These are phyloP conservation scores for Lepiota venenata DNA, from an alignment of 768 basidiomycete species.

Conservation along the genomic window DNA sequence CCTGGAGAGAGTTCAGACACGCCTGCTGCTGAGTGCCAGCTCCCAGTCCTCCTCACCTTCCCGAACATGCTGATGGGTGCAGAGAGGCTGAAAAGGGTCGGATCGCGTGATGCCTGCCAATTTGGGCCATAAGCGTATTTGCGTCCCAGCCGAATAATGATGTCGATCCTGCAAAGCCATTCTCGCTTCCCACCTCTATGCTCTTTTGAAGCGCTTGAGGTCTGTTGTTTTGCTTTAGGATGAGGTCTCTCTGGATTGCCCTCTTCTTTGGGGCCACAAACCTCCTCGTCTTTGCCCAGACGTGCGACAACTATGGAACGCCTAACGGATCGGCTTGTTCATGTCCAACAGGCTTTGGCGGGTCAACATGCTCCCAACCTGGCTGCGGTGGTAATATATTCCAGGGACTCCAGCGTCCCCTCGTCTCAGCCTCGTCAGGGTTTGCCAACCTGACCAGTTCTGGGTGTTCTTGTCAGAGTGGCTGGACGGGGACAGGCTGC, in stretches of 20 bases:
- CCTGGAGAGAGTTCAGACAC: conserved; percentile 24
- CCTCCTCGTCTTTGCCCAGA: conserved; percentile 27
- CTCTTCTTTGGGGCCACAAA: conserved; percentile 17
- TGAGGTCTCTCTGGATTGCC: conserved; percentile 1
- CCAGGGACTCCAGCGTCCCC: conserved; percentile 58
- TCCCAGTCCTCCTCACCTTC: conserved; percentile 26
- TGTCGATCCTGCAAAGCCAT: no score
- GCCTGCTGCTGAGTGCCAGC: no score
- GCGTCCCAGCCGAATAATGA: no score
- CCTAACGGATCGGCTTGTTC: conserved; percentile 55
- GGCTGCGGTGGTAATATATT: conserved; percentile 83
- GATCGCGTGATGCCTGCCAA: conserved; percentile 1
- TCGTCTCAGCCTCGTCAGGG: conserved; percentile 39
- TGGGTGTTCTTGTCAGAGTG: conserved; percentile 65
- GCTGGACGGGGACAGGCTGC: conserved; percentile 78
- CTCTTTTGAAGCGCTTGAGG: not conserved
- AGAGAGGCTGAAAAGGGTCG: not conserved
- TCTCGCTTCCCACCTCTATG: not conserved
- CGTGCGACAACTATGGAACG: conserved; percentile 71
- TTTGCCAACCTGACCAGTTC: conserved; percentile 67
- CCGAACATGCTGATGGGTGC: conserved; percentile 33
- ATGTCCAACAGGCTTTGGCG: conserved; percentile 84
- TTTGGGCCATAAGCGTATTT: not conserved
- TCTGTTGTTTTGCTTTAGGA: not conserved
- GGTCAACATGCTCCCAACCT: conserved; percentile 61